Percentiles rank a stretch among this genome's conserved stretches.
These are phyloP conservation scores for Aspergillus ibericus DNA, from an alignment of 2,329 filamentous ascomycete genomes.

Conservation along the genomic window DNA sequence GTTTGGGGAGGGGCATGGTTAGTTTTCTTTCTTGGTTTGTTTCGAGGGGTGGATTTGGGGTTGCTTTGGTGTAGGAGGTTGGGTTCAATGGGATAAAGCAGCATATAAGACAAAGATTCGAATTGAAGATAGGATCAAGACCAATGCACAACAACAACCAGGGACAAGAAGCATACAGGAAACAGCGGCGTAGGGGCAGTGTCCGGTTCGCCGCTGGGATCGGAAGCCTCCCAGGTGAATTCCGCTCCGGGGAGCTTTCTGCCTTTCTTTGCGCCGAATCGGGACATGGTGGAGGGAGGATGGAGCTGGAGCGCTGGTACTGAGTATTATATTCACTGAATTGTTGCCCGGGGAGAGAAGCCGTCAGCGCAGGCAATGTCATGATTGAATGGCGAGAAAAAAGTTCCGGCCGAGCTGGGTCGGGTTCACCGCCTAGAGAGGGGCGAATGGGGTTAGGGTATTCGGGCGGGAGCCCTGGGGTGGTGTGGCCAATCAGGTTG, in stretches of 20 bases:
- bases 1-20: not conserved
- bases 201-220: constrained; percentile 41
- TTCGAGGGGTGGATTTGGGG: not conserved
- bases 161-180: constrained; percentile 39
- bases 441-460: constrained; percentile 13
- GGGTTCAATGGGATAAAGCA: too few species aligned
- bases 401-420: constrained; percentile 3
- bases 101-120: too few species aligned
- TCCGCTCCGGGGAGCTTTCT: constrained; percentile 43
- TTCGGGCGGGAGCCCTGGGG: constrained; percentile 4
- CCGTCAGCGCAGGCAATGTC: not conserved
- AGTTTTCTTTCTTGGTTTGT: not conserved
- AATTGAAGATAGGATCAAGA: too few species aligned
- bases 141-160: too few species aligned
- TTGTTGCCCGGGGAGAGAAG: not conserved
- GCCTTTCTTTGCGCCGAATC: constrained; percentile 40
- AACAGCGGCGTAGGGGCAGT: constrained; percentile 49
- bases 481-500: not conserved
- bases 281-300: constrained; percentile 36
- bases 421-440: constrained; percentile 25
- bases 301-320: too few species aligned
- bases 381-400: constrained; percentile 4
- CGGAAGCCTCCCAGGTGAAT: constrained; percentile 41
- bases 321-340: too few species aligned
- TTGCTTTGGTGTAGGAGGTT: too few species aligned